phyloP scores from a whole-genome alignment of 345 rosid species.

The Barbarea vulgaris region DNA sequence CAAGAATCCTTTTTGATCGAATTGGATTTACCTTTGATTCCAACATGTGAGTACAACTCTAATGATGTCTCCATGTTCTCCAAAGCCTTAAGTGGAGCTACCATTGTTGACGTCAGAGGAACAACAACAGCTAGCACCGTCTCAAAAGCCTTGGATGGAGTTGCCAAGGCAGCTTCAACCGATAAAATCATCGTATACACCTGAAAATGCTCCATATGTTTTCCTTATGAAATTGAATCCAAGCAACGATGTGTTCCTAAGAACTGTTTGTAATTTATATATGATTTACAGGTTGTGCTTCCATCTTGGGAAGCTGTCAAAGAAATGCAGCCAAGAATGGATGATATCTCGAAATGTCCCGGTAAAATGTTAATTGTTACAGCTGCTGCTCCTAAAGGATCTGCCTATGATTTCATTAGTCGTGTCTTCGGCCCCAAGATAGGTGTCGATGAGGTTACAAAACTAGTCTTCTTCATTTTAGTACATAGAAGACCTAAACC shows the following conservation, averaged over 20 bases:
- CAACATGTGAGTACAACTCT: conserved; percentile 45
- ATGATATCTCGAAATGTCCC: conserved; percentile 54
- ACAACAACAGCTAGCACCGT: conserved; percentile 45
- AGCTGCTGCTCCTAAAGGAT: not conserved
- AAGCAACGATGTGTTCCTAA: no score
- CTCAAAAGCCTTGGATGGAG: not conserved
- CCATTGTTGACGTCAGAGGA: conserved; percentile 52
- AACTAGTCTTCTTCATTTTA: not conserved
- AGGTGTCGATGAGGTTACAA: not conserved
- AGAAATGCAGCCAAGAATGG: conserved; percentile 53
- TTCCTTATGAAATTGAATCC: no score
- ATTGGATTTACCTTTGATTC: conserved; percentile 54
- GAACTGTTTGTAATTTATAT: no score
- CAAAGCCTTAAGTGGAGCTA: conserved; percentile 55
- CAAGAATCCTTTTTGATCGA: conserved; percentile 46
- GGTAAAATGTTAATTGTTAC: conserved; percentile 49
- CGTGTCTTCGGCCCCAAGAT: not conserved
- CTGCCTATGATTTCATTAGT: not conserved
- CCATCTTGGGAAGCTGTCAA: conserved; percentile 62
- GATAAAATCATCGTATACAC: conserved; percentile 20
- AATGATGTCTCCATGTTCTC: conserved; percentile 40
- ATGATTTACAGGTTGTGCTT: conserved; percentile 53
- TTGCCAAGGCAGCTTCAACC: conserved; percentile 13
- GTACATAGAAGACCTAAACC: not conserved
- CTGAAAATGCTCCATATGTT: no score